Evolutionary conservation across 805 yeast species (phyloP).

Genomic region (Metschnikowia cerradonensis): DNA sequence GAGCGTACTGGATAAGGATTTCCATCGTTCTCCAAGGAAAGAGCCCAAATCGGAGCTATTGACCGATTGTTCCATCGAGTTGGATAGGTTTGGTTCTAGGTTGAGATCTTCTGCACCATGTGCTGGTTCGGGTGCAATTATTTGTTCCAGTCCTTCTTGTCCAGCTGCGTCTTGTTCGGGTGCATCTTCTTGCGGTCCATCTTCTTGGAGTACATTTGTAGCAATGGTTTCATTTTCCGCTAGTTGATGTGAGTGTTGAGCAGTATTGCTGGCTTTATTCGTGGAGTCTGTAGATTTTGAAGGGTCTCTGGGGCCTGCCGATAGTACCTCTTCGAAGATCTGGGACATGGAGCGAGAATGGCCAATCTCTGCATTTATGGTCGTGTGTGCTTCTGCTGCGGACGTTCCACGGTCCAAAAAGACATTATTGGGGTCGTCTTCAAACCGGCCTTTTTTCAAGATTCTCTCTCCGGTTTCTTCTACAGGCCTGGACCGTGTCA

Average conservation of each 20-base stretch:
- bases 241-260: not conserved
- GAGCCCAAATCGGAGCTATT: slow-evolving; percentile 14
- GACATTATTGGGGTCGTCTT: slow-evolving; percentile 27
- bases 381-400: not conserved
- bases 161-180: not conserved
- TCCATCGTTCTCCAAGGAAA: slow-evolving; percentile 11
- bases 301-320: slow-evolving; percentile 9
- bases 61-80: slow-evolving; percentile 3
- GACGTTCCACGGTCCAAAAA: slow-evolving; percentile 25
- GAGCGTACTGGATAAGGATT: slow-evolving; percentile 4
- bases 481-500: slow-evolving; percentile 1
- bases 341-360: slow-evolving; percentile 31
- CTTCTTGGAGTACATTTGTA: not conserved
- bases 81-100: not conserved
- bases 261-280: not conserved
- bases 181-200: not conserved
- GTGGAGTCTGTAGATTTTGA: not conserved
- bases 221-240: not conserved
- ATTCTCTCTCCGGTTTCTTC: not conserved
- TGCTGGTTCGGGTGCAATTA: not conserved
- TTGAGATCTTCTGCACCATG: not conserved
- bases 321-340: slow-evolving; percentile 28
- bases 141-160: not conserved
- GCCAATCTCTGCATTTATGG: slow-evolving; percentile 6
- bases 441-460: not conserved